These are phyloP conservation scores for Pseudogymnoascus sp. DNA, from an alignment of 2,329 filamentous ascomycete genomes.

Conservation along the genomic window DNA sequence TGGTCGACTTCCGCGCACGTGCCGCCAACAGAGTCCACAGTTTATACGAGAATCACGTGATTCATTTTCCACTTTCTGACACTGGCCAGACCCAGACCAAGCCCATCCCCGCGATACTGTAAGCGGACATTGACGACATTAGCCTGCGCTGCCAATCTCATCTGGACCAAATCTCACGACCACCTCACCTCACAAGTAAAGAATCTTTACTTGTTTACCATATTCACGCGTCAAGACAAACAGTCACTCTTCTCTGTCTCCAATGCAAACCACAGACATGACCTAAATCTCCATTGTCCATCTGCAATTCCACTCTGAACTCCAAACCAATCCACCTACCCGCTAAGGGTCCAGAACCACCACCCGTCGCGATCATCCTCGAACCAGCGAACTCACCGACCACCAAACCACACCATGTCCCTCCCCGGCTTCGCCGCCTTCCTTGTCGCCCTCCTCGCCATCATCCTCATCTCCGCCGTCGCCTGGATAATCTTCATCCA, in stretches of 20 bases:
- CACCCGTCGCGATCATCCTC: not conserved
- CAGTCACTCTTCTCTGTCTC: not conserved
- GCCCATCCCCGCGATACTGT: not conserved
- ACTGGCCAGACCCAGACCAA: not conserved
- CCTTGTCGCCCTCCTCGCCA: conserved; percentile 62
- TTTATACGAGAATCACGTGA: not conserved
- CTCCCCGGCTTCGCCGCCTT: conserved; percentile 59
- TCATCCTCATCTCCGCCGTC: conserved; percentile 47
- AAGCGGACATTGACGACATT: not conserved
- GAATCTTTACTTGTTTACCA: not conserved
- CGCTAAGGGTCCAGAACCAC: not conserved
- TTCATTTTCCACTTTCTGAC: not conserved
- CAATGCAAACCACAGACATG: not conserved
- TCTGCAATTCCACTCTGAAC: not conserved
- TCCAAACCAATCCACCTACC: not conserved
- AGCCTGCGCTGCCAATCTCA: not conserved
- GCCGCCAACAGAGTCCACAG: not conserved
- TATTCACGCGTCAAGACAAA: not conserved
- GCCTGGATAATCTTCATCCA: conserved; percentile 67
- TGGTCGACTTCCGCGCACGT: not conserved
- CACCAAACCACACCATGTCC: conserved; percentile 37
- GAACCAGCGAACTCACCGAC: not conserved
- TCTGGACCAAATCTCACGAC: not conserved
- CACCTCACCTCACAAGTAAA: not conserved
- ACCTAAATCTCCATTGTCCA: not conserved